Evolutionary conservation across 108 stramenopile species (phyloP).

Genomic region (Fistulifera solaris): DNA sequence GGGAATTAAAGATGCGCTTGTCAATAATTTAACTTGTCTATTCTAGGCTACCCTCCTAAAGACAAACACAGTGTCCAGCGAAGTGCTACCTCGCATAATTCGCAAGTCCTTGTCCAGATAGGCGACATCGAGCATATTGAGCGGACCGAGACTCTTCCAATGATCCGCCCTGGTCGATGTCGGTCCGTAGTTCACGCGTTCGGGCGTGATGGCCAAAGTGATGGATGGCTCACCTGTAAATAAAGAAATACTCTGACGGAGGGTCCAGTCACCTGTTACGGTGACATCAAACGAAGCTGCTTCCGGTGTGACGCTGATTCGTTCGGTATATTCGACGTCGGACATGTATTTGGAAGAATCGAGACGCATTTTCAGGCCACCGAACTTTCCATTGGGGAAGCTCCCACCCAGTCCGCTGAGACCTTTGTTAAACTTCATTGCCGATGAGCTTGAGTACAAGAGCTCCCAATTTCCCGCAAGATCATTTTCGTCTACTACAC

Average conservation of each 20-base stretch:
- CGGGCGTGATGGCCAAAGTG: conserved; percentile 54
- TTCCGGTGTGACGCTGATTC: conserved; percentile 46
- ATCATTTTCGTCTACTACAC: conserved; percentile 27
- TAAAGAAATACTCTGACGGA: conserved; percentile 50
- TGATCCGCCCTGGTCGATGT: conserved; percentile 72
- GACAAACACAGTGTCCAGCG: conserved; percentile 68
- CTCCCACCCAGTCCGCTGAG: conserved; percentile 72
- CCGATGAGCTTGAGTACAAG: conserved; percentile 67
- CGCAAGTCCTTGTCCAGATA: conserved; percentile 76
- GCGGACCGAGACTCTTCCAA: conserved; percentile 76
- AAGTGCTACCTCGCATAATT: conserved; percentile 79
- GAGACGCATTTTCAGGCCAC: conserved; percentile 47
- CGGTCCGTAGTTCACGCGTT: conserved; percentile 61
- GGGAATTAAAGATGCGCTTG: too few species aligned
- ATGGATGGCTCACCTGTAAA: conserved; percentile 67
- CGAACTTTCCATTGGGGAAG: conserved; percentile 69
- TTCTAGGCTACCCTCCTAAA: conserved; percentile 19
- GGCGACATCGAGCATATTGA: conserved; percentile 62
- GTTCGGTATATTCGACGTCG: conserved; percentile 70
- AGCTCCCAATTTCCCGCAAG: conserved; percentile 70
- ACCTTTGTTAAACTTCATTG: conserved; percentile 79
- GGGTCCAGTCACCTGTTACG: conserved; percentile 70
- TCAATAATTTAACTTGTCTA: too few species aligned
- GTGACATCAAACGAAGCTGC: conserved; percentile 59
- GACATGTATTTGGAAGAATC: conserved; percentile 37